Percentiles rank a stretch among this genome's conserved stretches.
phyloP scores from a whole-genome alignment of 1,284 basidiomycete genomes.

The Pseudomicrostroma phylloplanum region DNA sequence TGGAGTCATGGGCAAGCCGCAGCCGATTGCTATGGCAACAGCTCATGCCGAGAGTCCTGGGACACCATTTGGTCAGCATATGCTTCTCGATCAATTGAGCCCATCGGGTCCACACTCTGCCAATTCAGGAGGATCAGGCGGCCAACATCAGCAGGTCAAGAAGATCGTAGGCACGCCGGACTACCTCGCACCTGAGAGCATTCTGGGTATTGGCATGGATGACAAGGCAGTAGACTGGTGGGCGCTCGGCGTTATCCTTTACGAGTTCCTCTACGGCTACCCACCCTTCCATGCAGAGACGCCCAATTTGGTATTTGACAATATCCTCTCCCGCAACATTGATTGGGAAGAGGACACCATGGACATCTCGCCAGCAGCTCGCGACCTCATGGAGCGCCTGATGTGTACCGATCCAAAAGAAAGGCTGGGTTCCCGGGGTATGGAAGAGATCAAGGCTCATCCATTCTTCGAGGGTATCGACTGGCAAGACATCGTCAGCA shows the following conservation, averaged over 20 bases:
- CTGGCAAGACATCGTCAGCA: slow-evolving; percentile 82
- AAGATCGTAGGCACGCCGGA: slow-evolving; percentile 89
- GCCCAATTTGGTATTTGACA: slow-evolving; percentile 96
- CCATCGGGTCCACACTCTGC: slow-evolving; percentile 52
- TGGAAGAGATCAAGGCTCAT: slow-evolving; percentile 86
- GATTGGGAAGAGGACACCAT: slow-evolving; percentile 92
- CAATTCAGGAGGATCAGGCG: slow-evolving; percentile 8
- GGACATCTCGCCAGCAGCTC: slow-evolving; percentile 77
- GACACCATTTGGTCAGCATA: slow-evolving; percentile 28
- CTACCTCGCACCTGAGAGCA: slow-evolving; percentile 92
- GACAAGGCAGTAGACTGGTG: slow-evolving; percentile 98
- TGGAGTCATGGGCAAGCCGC: not conserved
- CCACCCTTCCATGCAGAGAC: slow-evolving; percentile 97
- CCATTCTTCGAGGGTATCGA: slow-evolving; percentile 84
- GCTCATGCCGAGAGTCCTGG: slow-evolving; percentile 28
- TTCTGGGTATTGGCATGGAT: slow-evolving; percentile 88
- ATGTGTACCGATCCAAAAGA: slow-evolving; percentile 73
- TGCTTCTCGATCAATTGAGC: slow-evolving; percentile 25
- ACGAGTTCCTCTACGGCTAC: slow-evolving; percentile 94
- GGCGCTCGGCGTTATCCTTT: slow-evolving; percentile 96
- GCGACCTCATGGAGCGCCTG: slow-evolving; percentile 82
- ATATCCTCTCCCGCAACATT: slow-evolving; percentile 90
- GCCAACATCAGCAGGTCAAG: slow-evolving; percentile 10
- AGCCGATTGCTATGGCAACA: slow-evolving; percentile 9
- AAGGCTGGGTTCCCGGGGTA: slow-evolving; percentile 79